A percentile compares a stretch with the other conserved stretches of the same genome.
Conservation (phyloP, 2,329 filamentous ascomycete genomes). For the Verticillium nonalfalfae region DNA sequence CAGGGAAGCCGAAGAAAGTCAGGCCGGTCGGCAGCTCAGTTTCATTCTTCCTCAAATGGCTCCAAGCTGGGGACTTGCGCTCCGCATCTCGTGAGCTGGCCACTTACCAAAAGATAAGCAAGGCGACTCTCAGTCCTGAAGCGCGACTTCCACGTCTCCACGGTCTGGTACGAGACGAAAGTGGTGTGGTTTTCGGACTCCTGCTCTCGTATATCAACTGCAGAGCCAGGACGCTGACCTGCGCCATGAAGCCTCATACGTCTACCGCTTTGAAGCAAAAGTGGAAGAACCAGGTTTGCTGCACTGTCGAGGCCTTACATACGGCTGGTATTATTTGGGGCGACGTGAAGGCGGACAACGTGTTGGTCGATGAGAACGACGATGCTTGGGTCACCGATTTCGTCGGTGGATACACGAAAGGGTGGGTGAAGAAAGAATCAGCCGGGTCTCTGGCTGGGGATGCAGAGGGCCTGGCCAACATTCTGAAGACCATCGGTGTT, state of each 20-base stretch:
- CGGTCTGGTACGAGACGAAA: slow-evolving; percentile 6
- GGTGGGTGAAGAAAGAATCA: too few relatives aligned
- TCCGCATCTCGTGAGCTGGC: slow-evolving; percentile 6
- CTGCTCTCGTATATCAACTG: slow-evolving; percentile 11
- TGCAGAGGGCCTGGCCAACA: too few relatives aligned
- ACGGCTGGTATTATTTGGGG: slow-evolving; percentile 14
- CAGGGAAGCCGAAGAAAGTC: slow-evolving; percentile 1
- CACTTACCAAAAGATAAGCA: slow-evolving; percentile 9
- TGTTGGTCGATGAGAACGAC: slow-evolving; percentile 14
- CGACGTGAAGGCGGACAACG: slow-evolving; percentile 18
- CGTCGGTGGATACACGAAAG: background rate
- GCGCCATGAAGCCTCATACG: background rate
- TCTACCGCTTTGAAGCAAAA: slow-evolving; percentile 1
- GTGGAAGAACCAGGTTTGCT: slow-evolving; percentile 13
- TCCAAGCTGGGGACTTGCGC: slow-evolving; percentile 2
- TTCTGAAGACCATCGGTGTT: too few relatives aligned
- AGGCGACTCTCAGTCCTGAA: background rate
- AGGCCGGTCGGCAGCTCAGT: background rate
- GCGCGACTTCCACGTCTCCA: slow-evolving; percentile 9
- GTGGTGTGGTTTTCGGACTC: slow-evolving; percentile 7
- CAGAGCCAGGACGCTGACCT: background rate
- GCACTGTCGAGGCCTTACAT: slow-evolving; percentile 12
- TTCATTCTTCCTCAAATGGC: slow-evolving; percentile 4
- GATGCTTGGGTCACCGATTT: slow-evolving; percentile 12
- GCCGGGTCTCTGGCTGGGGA: too few relatives aligned